Base-by-base conservation (phyloP, 768 basidiomycete species). In the Boletus coccyginus region DNA sequence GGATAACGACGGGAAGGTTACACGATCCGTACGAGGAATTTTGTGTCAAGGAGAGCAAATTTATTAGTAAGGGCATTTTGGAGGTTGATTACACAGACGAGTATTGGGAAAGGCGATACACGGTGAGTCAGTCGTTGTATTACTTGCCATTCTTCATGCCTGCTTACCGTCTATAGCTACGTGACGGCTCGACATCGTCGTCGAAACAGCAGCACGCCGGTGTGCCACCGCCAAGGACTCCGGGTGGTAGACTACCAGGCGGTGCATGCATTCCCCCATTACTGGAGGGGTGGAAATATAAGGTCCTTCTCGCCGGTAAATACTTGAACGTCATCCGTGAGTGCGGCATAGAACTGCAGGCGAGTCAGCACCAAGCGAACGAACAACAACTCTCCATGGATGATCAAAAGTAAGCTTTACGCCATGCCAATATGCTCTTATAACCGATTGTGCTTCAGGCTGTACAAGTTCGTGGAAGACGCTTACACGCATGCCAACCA, bases 31-130 rank as follows among this genome's bases (percentile, higher is more conserved):
- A 94, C 68, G 94, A 97, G 64, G 97, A 99, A 73, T 79, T 98
- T 63, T 85, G 95, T 68, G 90, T 99, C 55, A 92, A 92, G 67
- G 97, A 98, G 73, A 91, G 88, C 73, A 90, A 90, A 64, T 93
- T 93, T 63, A 97, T 98, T 62, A 87, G 93, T 65, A 83, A 92
- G 49, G 92, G 91, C 6, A 90, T 89, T 40, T 74, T 98, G 62
- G 95, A 97, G 64, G 81, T 89, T 75, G 97, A 98, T 71, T 98
- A 96, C 71, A 94, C 91, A 16, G 97, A 99, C 69, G 96, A 98
- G 64, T 98, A 99, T 71, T 99, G 97, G 97, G 97, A 98, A 66
- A 76, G 92, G 57, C 78, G 96, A 58, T 99, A 98, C 73, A 98
- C 94, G 41, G 92, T 97, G 48, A 62, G 85, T 71, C 40, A 40